Base-by-base conservation (phyloP, 148 eudicot genomes). In the Vaccinium vitisidaea region DNA sequence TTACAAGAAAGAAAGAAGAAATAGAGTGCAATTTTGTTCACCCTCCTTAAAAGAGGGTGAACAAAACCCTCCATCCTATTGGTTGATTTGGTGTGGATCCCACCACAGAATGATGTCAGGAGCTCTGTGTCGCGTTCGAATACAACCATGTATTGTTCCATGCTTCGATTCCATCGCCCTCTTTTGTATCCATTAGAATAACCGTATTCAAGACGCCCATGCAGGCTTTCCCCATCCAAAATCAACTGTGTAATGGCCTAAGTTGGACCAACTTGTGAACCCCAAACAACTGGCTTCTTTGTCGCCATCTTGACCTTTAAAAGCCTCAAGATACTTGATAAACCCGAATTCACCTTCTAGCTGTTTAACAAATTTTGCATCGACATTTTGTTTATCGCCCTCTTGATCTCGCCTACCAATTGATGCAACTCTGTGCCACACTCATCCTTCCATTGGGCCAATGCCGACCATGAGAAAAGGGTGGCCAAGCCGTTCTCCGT, bases 221-320 rank as follows among this genome's bases (percentile, higher is more conserved):
- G 84, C 49, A 0, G 89, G 91, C 63, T 84, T 87, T 46, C 91
- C 87, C 43, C 43, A 39, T 39, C 43, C 43, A 4, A 39, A 39
- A 39, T 39, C 43, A 39, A 39, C 4, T 39, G 84, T 85, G 54
- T 89, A 89, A 10, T 75, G 25, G 0, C 86, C 81, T 80, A 84
- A 61, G n/a, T 85, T 85, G 50, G 36, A 49, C 81, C 48, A 85
- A 80, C 79, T 82, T 13, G 70, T 83, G 5, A 82, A 48, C 46
- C 9, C 19, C 65, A 36, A 75, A 55, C 79, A 55, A 63, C 32
- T 63, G 46, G 27, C 48, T n/a, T 43, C 79, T 14, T 18, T 15
- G 10, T 36, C 27, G 5, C 32, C 5, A 10, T 30, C 30, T 12
- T 69, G 3, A 27, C 74, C 74, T 27, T 10, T 69, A 21, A 25